These are phyloP conservation scores for Hypholoma sublateritium DNA, from an alignment of 768 basidiomycete genomes.

Conservation along the genomic window DNA sequence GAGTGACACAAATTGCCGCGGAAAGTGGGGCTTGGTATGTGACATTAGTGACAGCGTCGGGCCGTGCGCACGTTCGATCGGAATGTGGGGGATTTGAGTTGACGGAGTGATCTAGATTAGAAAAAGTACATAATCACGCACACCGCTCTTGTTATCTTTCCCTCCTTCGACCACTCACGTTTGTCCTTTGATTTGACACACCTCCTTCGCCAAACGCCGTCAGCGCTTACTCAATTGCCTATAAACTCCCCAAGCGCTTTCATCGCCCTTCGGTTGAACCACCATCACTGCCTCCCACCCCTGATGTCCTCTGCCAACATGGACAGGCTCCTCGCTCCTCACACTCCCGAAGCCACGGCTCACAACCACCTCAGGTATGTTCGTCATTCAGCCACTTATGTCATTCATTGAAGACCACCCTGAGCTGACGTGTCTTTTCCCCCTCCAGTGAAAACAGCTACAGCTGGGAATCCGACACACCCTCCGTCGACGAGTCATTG, in stretches of 20 bases:
- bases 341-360: constrained; percentile 73
- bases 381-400: not conserved
- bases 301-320: constrained; percentile 32
- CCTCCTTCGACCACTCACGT: constrained; percentile 23
- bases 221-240: constrained; percentile 18
- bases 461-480: constrained; percentile 70
- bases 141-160: constrained; percentile 1
- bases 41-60: constrained; percentile 10
- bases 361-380: constrained; percentile 67
- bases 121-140: constrained; percentile 1
- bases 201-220: constrained; percentile 6
- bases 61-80: constrained; percentile 27
- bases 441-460: constrained; percentile 60
- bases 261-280: constrained; percentile 10
- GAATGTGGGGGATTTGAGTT: constrained; percentile 26
- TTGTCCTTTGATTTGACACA: constrained; percentile 23
- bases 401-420: not conserved
- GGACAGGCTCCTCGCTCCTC: constrained; percentile 73
- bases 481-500: constrained; percentile 69
- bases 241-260: constrained; percentile 17
- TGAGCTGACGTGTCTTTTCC: constrained; percentile 7
- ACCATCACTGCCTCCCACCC: constrained; percentile 14
- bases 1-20: not conserved
- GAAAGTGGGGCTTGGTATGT: constrained; percentile 1
- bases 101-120: constrained; percentile 14